A percentile compares a stretch with the other conserved stretches of the same genome.
These are phyloP conservation scores for Reutealis trisperma DNA, from an alignment of 345 rosid genomes.

Conservation along the genomic window DNA sequence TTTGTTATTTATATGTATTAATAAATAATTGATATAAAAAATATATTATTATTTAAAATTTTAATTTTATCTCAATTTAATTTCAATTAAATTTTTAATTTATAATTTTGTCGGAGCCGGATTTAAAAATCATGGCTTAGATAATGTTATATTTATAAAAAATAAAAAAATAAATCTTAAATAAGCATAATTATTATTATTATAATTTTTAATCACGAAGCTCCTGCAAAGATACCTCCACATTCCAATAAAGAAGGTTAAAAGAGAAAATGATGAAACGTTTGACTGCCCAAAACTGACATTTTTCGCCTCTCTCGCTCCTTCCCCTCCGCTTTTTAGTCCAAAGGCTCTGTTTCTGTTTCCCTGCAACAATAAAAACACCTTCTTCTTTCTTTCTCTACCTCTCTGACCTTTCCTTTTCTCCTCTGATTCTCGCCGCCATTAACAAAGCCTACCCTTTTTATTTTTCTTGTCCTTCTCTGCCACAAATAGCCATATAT, in stretches of 20 bases:
- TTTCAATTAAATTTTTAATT: too few species aligned
- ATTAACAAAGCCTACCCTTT: slow-evolving; percentile 4
- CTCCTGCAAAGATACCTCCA: too few species aligned
- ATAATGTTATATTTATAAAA: too few species aligned
- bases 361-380: slow-evolving; percentile 2
- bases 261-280: not conserved
- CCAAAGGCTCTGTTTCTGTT: not conserved
- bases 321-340: not conserved
- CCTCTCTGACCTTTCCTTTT: slow-evolving; percentile 5
- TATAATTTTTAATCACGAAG: too few species aligned
- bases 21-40: too few species aligned
- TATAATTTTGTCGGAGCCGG: too few species aligned
- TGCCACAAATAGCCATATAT: not conserved
- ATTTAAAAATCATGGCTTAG: too few species aligned
- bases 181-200: too few species aligned
- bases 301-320: not conserved
- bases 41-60: too few species aligned
- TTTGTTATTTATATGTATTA: too few species aligned
- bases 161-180: too few species aligned
- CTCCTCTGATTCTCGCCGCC: slow-evolving; percentile 30
- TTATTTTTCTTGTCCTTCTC: slow-evolving; percentile 3
- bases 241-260: not conserved
- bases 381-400: slow-evolving; percentile 7
- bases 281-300: slow-evolving; percentile 7
- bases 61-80: too few species aligned